Evolutionary conservation across 2,329 filamentous ascomycete species (phyloP).

Genomic region (Dactylellina drechsleri): DNA sequence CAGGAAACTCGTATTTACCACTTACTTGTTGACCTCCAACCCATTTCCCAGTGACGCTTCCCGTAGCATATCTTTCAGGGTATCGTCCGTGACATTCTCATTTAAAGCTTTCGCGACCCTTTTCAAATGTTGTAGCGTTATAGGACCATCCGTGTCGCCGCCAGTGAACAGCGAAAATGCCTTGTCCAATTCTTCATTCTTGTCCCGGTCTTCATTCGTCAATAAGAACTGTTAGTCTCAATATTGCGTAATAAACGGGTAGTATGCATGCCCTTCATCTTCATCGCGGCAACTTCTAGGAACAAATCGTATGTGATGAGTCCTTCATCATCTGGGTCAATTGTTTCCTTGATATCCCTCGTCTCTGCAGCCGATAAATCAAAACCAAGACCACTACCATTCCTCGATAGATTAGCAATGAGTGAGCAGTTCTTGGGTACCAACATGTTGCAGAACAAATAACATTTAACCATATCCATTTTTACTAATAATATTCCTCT

Average conservation of each 20-base stretch:
- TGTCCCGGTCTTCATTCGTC: conserved; percentile 64
- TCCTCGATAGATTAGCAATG: conserved; percentile 10
- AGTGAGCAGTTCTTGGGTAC: not conserved
- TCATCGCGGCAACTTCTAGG: conserved; percentile 86
- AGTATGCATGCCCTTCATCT: conserved; percentile 71
- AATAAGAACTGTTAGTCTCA: not conserved
- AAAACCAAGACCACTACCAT: conserved; percentile 79
- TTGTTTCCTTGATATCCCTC: conserved; percentile 77
- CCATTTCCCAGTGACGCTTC: conserved; percentile 84
- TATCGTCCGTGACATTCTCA: conserved; percentile 82
- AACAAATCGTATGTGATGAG: conserved; percentile 83
- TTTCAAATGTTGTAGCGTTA: conserved; percentile 81
- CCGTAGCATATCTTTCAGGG: conserved; percentile 91
- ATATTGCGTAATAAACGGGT: not conserved
- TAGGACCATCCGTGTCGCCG: conserved; percentile 68
- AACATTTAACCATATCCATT: conserved; percentile 1
- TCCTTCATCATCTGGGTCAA: conserved; percentile 84
- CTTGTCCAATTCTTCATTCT: conserved; percentile 77
- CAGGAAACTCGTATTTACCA: not conserved
- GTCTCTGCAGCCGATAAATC: conserved; percentile 75
- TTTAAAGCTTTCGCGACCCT: conserved; percentile 82
- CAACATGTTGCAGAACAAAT: not conserved
- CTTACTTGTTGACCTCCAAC: conserved; percentile 71
- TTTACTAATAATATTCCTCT: conserved; percentile 16
- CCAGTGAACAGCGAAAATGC: conserved; percentile 84